phyloP scores from a whole-genome alignment of 2,329 filamentous ascomycete species.

The Nemania sp. region DNA sequence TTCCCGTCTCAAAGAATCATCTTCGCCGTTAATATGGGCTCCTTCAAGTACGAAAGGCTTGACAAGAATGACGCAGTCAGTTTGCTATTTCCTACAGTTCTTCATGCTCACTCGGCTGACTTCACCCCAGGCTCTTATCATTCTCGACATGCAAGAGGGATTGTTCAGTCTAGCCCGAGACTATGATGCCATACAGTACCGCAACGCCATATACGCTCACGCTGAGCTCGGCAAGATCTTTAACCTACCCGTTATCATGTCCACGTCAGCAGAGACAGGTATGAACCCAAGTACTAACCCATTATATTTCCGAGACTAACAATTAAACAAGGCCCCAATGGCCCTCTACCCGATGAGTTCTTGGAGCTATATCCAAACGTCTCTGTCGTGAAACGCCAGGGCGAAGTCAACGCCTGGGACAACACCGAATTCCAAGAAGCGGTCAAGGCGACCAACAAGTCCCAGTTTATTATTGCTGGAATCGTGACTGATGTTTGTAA shows the following conservation, averaged over 20 bases:
- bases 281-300: slow-evolving; percentile 12
- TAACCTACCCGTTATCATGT: slow-evolving; percentile 75
- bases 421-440: slow-evolving; percentile 75
- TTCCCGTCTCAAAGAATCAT: not conserved
- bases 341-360: slow-evolving; percentile 77
- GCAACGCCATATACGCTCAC: slow-evolving; percentile 75
- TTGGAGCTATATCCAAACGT: slow-evolving; percentile 74
- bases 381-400: slow-evolving; percentile 74
- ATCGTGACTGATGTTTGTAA: slow-evolving; percentile 80
- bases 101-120: slow-evolving; percentile 44
- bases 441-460: slow-evolving; percentile 72
- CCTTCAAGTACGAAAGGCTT: slow-evolving; percentile 52
- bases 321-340: slow-evolving; percentile 71
- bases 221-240: slow-evolving; percentile 75
- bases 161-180: slow-evolving; percentile 72
- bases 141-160: slow-evolving; percentile 71
- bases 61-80: slow-evolving; percentile 51
- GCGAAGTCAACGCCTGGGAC: slow-evolving; percentile 83
- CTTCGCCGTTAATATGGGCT: slow-evolving; percentile 23
- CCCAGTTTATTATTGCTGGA: slow-evolving; percentile 77
- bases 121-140: slow-evolving; percentile 61
- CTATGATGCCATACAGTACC: slow-evolving; percentile 73
- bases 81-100: not conserved
- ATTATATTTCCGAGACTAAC: slow-evolving; percentile 5
- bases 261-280: slow-evolving; percentile 73